phyloP scores from a whole-genome alignment of 2,329 filamentous ascomycete genomes.

The Simplicillium sp. region DNA sequence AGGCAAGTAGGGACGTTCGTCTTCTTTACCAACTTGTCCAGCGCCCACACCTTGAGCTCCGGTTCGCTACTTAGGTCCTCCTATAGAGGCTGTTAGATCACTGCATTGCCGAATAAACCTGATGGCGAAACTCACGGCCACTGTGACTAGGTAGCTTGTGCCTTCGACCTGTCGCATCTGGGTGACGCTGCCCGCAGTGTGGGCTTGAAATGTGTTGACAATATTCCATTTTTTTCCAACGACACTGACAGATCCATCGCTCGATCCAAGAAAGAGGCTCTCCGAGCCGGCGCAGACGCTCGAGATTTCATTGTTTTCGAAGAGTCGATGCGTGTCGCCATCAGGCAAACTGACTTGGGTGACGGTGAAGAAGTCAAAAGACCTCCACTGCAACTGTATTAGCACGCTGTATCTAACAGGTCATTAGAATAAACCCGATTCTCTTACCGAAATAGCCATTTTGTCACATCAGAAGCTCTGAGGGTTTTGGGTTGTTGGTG shows the following conservation, averaged over 20 bases:
- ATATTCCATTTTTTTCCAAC: conserved; percentile 82
- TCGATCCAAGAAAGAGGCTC: conserved; percentile 79
- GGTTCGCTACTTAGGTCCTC: conserved; percentile 87
- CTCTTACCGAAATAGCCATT: neutral
- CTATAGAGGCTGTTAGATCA: conserved; percentile 19
- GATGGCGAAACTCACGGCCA: conserved; percentile 40
- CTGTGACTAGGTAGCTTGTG: conserved; percentile 76
- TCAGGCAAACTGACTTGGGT: conserved; percentile 71
- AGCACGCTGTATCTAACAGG: neutral
- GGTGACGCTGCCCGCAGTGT: conserved; percentile 71
- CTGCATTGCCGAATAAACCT: neutral
- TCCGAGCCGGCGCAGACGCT: conserved; percentile 80
- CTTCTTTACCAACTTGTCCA: conserved; percentile 92
- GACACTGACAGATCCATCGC: conserved; percentile 79
- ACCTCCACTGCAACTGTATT: conserved; percentile 68
- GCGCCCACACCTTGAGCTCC: conserved; percentile 90
- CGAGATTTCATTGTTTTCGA: conserved; percentile 75
- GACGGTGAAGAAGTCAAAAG: conserved; percentile 98
- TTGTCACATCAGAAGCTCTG: neutral
- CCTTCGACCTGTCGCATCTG: conserved; percentile 89
- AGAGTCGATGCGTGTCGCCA: conserved; percentile 67
- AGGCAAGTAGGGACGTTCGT: conserved; percentile 81
- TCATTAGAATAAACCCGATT: too few species aligned
- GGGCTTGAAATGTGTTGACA: conserved; percentile 75
- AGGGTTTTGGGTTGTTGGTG: neutral